phyloP scores from a whole-genome alignment of 768 basidiomycete genomes.

The Agrocybe praecox region DNA sequence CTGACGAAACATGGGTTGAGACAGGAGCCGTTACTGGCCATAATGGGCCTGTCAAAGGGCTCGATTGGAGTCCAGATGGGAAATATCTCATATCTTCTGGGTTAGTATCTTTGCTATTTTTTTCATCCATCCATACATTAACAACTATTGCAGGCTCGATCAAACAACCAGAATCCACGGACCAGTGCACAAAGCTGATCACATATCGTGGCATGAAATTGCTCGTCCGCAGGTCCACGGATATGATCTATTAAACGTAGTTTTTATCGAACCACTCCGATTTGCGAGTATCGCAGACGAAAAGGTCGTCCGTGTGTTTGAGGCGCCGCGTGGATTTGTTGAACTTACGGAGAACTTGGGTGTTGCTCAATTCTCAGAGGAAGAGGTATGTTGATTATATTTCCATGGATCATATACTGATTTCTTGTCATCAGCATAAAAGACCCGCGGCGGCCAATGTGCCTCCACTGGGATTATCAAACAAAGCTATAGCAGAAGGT shows the following conservation, averaged over 20 bases:
- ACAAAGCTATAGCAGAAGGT: constrained; percentile 86
- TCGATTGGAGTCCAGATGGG: constrained; percentile 87
- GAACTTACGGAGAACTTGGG: constrained; percentile 55
- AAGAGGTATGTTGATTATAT: constrained; percentile 44
- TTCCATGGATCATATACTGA: constrained; percentile 3
- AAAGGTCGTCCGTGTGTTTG: constrained; percentile 93
- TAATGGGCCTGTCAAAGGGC: constrained; percentile 71
- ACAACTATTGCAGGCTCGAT: constrained; percentile 61
- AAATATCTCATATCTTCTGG: constrained; percentile 86
- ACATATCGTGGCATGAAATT: constrained; percentile 76
- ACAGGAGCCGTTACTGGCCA: constrained; percentile 86
- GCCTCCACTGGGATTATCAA: constrained; percentile 92
- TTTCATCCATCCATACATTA: constrained; percentile 3
- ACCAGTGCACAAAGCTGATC: constrained; percentile 28
- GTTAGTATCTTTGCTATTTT: constrained; percentile 41
- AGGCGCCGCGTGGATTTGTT: constrained; percentile 84
- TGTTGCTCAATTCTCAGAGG: constrained; percentile 47
- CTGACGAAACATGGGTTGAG: constrained; percentile 68
- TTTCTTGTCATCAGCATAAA: constrained; percentile 39
- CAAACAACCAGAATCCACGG: constrained; percentile 93
- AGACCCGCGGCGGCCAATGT: constrained; percentile 85
- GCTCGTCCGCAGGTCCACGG: constrained; percentile 96
- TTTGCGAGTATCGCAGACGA: constrained; percentile 96
- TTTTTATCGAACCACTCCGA: constrained; percentile 72
- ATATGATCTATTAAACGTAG: constrained; percentile 84